Evolutionary conservation across 2,329 filamentous ascomycete species (phyloP), one percentile per base, ranked within the genome.

Genomic region (Xylaria sp.): DNA sequence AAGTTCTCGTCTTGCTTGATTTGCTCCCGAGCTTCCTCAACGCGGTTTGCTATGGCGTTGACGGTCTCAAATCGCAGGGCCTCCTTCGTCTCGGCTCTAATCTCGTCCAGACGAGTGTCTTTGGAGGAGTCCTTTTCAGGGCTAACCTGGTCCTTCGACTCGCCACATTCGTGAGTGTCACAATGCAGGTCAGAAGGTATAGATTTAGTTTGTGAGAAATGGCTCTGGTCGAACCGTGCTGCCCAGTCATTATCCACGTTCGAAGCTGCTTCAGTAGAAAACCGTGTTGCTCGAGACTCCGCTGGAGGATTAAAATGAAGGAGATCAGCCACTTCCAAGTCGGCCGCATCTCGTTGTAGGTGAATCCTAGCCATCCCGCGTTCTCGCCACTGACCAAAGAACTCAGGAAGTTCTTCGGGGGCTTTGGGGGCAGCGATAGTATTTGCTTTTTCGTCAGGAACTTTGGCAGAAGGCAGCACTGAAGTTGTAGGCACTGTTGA

Each of bases 251-350:
- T 43, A 39, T 56, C 52, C 41, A 48, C 20, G 4, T 46, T 50
- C 7, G 48, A 21, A 22, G 37, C 43, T n/a, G 40, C 53, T 11
- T 50, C 55, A 9, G 50, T 37, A 17, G 60, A 39, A 16, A 58
- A 60, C 3, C 54, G 44, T 16, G 56, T 61, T 7, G 61, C 39
- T 9, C 57, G 22, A 19, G 63, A 60, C 16, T 60, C 55, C 4
- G 47, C 40, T 16, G 44, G 11, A 11, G 52, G 44, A 1, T 53
- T 43, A 40, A 56, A 39, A n/a, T 41, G 50, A 18, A 67, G 41
- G 24, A 70, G 63, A 42, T 70, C 67, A 20, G 69, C 57, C 4
- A 69, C 60, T 55, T 68, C 65, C 11, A 53, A 51, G 17, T 60
- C 63, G 2, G 63, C 52, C 3, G 49, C 50, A 52, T 69, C 57